A percentile compares a stretch with the other conserved stretches of the same genome.
These are phyloP conservation scores for Phycomyces blakesleeanus DNA, from an alignment of 192 early-diverging fungal species.

Conservation along the genomic window DNA sequence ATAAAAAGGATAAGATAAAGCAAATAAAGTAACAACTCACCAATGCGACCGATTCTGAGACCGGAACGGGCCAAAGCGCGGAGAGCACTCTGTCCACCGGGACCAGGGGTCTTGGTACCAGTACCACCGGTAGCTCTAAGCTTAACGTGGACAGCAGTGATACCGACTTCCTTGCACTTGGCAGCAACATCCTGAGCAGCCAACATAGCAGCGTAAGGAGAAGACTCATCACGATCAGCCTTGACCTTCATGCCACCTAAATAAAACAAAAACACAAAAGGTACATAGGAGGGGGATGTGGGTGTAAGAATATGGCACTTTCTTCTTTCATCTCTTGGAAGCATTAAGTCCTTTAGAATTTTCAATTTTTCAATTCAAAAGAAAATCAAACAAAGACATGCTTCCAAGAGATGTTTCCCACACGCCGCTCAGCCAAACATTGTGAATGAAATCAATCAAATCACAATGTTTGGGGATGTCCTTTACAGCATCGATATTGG, in stretches of 20 bases:
- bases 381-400: too few species aligned
- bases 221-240: conserved; percentile 99
- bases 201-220: conserved; percentile 99
- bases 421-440: conserved; percentile 21
- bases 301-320: neutral
- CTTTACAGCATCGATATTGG: neutral
- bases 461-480: conserved; percentile 9
- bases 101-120: conserved; percentile 95
- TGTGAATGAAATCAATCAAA: neutral
- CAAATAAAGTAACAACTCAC: conserved; percentile 40
- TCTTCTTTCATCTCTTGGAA: neutral
- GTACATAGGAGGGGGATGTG: conserved; percentile 34
- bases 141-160: conserved; percentile 99
- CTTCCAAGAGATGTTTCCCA: neutral
- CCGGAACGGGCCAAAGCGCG: conserved; percentile 98
- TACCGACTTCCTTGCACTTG: conserved; percentile 98
- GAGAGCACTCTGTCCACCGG: conserved; percentile 96
- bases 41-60: conserved; percentile 98
- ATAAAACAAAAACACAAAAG: conserved; percentile 18
- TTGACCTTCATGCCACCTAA: conserved; percentile 99
- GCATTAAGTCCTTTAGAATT: too few species aligned
- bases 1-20: conserved; percentile 8
- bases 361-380: too few species aligned
- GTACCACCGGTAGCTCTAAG: conserved; percentile 99
- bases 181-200: conserved; percentile 97